Evolutionary conservation across 108 stramenopile genomes (phyloP).

Genomic region (Mediolabrus comicus): DNA sequence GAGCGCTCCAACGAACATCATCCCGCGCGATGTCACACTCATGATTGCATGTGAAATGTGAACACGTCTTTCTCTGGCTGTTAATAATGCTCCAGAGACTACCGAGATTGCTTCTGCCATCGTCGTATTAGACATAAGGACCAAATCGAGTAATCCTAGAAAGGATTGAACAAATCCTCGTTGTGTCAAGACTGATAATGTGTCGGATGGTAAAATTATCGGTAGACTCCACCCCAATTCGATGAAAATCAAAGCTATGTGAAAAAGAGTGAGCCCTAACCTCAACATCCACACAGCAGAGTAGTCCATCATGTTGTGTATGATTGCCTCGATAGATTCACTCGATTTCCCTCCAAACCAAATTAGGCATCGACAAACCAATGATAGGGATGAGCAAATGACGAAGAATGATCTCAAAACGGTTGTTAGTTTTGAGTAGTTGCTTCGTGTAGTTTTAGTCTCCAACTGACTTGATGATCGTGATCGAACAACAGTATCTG

Average conservation of each 20-base stretch:
- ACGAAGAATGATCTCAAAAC: slow-evolving; percentile 11
- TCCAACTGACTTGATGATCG: not conserved
- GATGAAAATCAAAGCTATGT: slow-evolving; percentile 14
- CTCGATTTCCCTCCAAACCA: slow-evolving; percentile 17
- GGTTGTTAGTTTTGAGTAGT: not conserved
- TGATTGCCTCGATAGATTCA: not conserved
- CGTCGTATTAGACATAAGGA: slow-evolving; percentile 17
- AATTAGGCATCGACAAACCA: slow-evolving; percentile 12
- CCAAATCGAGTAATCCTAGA: slow-evolving; percentile 28
- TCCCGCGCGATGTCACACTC: slow-evolving; percentile 22
- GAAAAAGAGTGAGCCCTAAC: slow-evolving; percentile 14
- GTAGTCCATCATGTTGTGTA: slow-evolving; percentile 7
- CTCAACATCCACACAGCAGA: slow-evolving; percentile 26
- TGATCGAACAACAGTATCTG: too few relatives aligned
- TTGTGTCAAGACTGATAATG: slow-evolving; percentile 24
- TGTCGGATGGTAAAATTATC: slow-evolving; percentile 13
- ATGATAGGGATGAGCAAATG: slow-evolving; percentile 19
- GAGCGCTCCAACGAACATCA: slow-evolving; percentile 13
- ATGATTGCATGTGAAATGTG: slow-evolving; percentile 26
- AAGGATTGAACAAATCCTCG: slow-evolving; percentile 31
- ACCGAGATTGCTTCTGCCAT: not conserved
- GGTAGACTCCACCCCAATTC: slow-evolving; percentile 19
- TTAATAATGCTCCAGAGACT: not conserved
- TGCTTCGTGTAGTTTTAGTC: not conserved
- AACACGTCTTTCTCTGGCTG: slow-evolving; percentile 7